phyloP scores from a whole-genome alignment of 73 alveolate species.

The Paramecium biaurelia region DNA sequence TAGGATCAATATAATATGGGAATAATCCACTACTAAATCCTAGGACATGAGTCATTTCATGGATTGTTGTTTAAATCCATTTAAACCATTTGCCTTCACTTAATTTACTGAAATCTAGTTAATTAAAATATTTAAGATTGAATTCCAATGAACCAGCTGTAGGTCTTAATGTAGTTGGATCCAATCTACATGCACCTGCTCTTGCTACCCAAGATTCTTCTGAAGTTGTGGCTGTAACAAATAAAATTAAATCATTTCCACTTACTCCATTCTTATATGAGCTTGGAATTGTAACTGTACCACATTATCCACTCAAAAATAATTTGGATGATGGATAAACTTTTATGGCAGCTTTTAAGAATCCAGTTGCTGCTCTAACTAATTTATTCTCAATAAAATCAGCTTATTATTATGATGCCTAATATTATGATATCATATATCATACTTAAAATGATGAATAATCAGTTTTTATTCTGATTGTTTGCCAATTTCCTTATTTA shows the following conservation, averaged over 20 bases:
- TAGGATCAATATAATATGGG: not conserved
- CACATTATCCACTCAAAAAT: not conserved
- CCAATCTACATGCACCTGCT: constrained; percentile 45
- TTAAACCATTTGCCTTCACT: not conserved
- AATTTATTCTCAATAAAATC: not conserved
- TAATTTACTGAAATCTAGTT: not conserved
- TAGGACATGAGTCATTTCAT: constrained; percentile 50
- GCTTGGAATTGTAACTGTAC: not conserved
- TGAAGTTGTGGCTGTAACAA: not conserved
- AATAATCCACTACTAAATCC: constrained; percentile 48
- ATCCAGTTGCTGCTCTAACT: constrained; percentile 37
- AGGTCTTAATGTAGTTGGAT: not conserved
- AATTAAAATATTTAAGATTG: not conserved
- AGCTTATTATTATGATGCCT: not conserved
- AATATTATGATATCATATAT: not conserved
- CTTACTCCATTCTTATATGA: not conserved
- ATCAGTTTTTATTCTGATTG: constrained; percentile 18
- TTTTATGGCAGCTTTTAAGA: not conserved
- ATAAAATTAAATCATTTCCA: not conserved
- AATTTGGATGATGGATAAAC: not conserved
- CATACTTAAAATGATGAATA: not conserved
- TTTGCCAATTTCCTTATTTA: constrained; percentile 26
- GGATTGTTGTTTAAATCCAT: constrained; percentile 57
- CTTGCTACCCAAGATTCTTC: constrained; percentile 9
- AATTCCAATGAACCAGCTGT: constrained; percentile 26